These are phyloP conservation scores for Spongiforma sp. DNA, from an alignment of 1,284 basidiomycete species.

Conservation along the genomic window DNA sequence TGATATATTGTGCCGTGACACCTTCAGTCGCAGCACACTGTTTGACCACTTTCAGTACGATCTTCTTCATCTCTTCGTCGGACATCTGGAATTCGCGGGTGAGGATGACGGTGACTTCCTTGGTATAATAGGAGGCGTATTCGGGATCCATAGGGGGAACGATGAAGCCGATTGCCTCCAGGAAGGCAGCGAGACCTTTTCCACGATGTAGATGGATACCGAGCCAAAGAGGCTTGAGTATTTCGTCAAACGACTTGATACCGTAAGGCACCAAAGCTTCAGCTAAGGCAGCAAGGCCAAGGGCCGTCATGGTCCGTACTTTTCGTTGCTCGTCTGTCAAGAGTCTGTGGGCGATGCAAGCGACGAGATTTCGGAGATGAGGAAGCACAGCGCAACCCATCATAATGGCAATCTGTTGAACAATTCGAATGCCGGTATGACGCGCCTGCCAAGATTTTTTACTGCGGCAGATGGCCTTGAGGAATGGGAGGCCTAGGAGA, in stretches of 20 bases:
- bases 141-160: conserved; percentile 99
- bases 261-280: conserved; percentile 99
- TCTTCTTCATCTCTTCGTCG: conserved; percentile 99
- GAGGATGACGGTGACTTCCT: conserved; percentile 96
- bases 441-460: conserved; percentile 99
- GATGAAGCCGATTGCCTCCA: conserved; percentile 99
- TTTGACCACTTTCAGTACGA: conserved; percentile 98
- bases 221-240: conserved; percentile 97
- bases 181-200: conserved; percentile 96
- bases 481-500: conserved; percentile 95
- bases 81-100: conserved; percentile 99
- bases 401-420: conserved; percentile 99
- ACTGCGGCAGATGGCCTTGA: conserved; percentile 97
- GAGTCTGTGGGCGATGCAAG: conserved; percentile 95
- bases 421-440: conserved; percentile 99
- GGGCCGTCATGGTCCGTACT: conserved; percentile 98
- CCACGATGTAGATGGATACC: conserved; percentile 98
- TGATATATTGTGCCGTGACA: conserved; percentile 93
- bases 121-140: conserved; percentile 97
- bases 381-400: conserved; percentile 99
- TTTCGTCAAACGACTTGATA: conserved; percentile 99
- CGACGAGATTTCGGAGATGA: conserved; percentile 95
- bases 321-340: conserved; percentile 99
- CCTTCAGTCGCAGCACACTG: conserved; percentile 99
- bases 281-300: conserved; percentile 95